Percentiles rank a stretch among this genome's conserved stretches.
Evolutionary conservation across 2,329 filamentous ascomycete species (phyloP).

Genomic region (Tolypocladium guangdongense): DNA sequence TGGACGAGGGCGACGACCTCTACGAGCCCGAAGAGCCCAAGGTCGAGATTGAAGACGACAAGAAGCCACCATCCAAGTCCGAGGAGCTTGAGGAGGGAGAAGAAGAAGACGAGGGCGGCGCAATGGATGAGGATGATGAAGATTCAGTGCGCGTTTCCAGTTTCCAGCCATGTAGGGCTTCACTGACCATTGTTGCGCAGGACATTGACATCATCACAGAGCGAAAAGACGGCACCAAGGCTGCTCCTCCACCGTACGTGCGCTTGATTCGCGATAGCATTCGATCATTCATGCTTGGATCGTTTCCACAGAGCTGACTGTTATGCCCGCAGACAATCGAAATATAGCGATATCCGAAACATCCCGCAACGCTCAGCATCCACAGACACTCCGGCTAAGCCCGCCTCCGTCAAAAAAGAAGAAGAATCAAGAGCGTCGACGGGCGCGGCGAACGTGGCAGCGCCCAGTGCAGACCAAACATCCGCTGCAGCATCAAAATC

Average conservation of each 20-base stretch:
- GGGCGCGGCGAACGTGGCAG: slow-evolving; percentile 16
- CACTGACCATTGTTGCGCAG: slow-evolving; percentile 20
- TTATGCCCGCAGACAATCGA: slow-evolving; percentile 35
- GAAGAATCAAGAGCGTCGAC: slow-evolving; percentile 21
- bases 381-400: slow-evolving; percentile 37
- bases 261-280: neutral
- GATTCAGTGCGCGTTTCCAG: slow-evolving; percentile 22
- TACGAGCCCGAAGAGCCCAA: slow-evolving; percentile 50
- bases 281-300: neutral
- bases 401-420: slow-evolving; percentile 35
- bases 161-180: neutral
- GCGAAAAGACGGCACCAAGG: slow-evolving; percentile 51
- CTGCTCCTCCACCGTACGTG: slow-evolving; percentile 46
- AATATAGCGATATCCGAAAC: slow-evolving; percentile 55
- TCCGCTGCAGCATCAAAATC: slow-evolving; percentile 64
- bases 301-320: slow-evolving; percentile 1
- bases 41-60: slow-evolving; percentile 19
- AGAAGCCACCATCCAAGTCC: slow-evolving; percentile 22
- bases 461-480: slow-evolving; percentile 39
- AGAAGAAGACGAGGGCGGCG: slow-evolving; percentile 50
- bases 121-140: slow-evolving; percentile 49
- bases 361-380: slow-evolving; percentile 50
- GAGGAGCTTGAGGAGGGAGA: slow-evolving; percentile 54
- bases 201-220: slow-evolving; percentile 61
- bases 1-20: slow-evolving; percentile 59